These are phyloP conservation scores for Cerioporus squamosus DNA, from an alignment of 1,284 basidiomycete genomes.

Conservation along the genomic window DNA sequence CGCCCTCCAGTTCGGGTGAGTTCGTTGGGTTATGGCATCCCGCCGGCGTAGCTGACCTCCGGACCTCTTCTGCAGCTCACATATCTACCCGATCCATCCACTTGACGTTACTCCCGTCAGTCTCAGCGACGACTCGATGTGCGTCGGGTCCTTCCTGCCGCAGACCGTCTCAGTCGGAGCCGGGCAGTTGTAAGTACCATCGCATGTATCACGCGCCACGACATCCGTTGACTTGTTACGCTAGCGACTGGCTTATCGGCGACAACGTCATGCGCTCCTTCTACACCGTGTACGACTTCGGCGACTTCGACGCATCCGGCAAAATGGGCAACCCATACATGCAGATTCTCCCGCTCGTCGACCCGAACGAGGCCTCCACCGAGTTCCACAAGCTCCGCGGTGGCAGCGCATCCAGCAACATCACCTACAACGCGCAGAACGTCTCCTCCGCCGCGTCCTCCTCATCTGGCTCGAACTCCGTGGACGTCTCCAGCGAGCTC, in stretches of 20 bases:
- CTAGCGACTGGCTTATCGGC: constrained; percentile 80
- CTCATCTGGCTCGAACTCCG: constrained; percentile 41
- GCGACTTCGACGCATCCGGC: constrained; percentile 68
- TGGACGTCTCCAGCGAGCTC: constrained; percentile 57
- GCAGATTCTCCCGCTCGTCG: constrained; percentile 68
- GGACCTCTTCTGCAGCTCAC: constrained; percentile 46
- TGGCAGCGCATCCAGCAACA: constrained; percentile 61
- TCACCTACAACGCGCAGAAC: constrained; percentile 66
- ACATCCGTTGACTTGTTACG: neutral
- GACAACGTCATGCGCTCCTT: constrained; percentile 83
- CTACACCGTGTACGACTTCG: constrained; percentile 87
- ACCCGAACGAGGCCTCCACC: constrained; percentile 68
- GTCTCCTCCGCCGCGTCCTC: constrained; percentile 35
- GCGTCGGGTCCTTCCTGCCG: constrained; percentile 76
- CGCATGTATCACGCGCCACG: neutral
- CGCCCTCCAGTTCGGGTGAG: constrained; percentile 75
- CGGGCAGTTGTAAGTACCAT: constrained; percentile 62
- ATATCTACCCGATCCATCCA: constrained; percentile 75
- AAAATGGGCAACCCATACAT: constrained; percentile 76
- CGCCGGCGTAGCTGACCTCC: neutral
- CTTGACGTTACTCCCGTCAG: constrained; percentile 65
- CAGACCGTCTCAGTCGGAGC: constrained; percentile 55
- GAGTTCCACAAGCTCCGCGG: constrained; percentile 73
- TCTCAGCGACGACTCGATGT: constrained; percentile 48
- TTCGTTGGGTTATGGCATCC: constrained; percentile 9